These are phyloP conservation scores for Dalbergia oliveri DNA, from an alignment of 306 rosid species.

Conservation along the genomic window DNA sequence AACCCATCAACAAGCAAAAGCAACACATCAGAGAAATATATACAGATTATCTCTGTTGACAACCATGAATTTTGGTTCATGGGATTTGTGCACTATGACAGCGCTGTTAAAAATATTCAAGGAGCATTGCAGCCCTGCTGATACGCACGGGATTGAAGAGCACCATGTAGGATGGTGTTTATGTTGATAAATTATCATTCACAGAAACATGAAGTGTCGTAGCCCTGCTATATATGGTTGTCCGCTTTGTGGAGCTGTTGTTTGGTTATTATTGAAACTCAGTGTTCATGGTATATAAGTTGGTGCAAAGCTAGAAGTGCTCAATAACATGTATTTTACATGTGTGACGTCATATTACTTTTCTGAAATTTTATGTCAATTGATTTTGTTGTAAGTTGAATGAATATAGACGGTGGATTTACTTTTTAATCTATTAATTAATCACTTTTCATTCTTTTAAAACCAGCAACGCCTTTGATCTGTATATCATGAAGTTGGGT, in stretches of 20 bases:
- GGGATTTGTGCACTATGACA: slow-evolving; percentile 90
- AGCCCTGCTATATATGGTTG: slow-evolving; percentile 32
- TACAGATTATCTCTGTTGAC: slow-evolving; percentile 84
- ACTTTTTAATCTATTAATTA: neutral
- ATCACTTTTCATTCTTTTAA: neutral
- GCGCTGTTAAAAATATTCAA: slow-evolving; percentile 82
- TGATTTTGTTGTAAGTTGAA: slow-evolving; percentile 44
- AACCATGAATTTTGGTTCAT: slow-evolving; percentile 98
- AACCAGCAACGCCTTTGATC: neutral
- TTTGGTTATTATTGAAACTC: slow-evolving; percentile 15
- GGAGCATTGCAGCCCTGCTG: slow-evolving; percentile 68
- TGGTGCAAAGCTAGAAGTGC: neutral
- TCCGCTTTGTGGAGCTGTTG: slow-evolving; percentile 45
- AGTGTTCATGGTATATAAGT: slow-evolving; percentile 11
- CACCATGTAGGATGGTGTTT: slow-evolving; percentile 35
- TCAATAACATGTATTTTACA: slow-evolving; percentile 12
- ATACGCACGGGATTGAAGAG: slow-evolving; percentile 29
- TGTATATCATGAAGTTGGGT: too few relatives aligned
- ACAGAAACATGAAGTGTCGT: slow-evolving; percentile 37
- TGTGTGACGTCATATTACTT: slow-evolving; percentile 19
- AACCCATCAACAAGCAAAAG: slow-evolving; percentile 87
- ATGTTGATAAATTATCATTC: slow-evolving; percentile 44
- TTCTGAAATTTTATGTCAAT: slow-evolving; percentile 14
- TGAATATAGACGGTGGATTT: slow-evolving; percentile 11
- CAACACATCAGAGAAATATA: slow-evolving; percentile 81